Conservation (phyloP, 2,329 filamentous ascomycete species). For the Fusarium metavorans region DNA sequence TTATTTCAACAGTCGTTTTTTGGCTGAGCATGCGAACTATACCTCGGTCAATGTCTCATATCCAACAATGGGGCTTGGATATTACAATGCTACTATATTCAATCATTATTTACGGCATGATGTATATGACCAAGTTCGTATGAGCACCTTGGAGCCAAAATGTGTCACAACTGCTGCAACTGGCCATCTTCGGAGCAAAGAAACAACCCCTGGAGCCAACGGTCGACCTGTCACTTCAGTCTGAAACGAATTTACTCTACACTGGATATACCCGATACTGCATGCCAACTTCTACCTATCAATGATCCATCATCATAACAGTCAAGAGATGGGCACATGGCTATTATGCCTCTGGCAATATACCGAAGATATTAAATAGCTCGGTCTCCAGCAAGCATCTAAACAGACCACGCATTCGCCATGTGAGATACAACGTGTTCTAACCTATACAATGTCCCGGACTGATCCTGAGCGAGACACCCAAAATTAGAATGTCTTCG, state of each 20-base stretch:
- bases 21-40: background rate
- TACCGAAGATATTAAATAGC: background rate
- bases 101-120: background rate
- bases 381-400: background rate
- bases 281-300: background rate
- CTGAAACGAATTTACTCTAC: background rate
- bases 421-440: background rate
- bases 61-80: background rate
- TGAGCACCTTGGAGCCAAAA: background rate
- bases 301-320: background rate
- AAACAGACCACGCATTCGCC: background rate
- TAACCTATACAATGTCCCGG: background rate
- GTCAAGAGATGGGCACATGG: background rate
- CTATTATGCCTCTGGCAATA: background rate
- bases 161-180: background rate
- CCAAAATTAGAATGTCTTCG: constrained; percentile 2
- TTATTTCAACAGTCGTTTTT: background rate
- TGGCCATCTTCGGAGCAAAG: background rate
- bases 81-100: background rate
- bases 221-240: background rate
- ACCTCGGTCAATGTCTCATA: background rate
- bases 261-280: background rate
- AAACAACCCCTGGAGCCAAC: background rate
- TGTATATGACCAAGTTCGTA: background rate
- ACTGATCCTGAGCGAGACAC: background rate